Base-by-base conservation (phyloP, 2,329 filamentous ascomycete species). In the Tolypocladium paradoxum region DNA sequence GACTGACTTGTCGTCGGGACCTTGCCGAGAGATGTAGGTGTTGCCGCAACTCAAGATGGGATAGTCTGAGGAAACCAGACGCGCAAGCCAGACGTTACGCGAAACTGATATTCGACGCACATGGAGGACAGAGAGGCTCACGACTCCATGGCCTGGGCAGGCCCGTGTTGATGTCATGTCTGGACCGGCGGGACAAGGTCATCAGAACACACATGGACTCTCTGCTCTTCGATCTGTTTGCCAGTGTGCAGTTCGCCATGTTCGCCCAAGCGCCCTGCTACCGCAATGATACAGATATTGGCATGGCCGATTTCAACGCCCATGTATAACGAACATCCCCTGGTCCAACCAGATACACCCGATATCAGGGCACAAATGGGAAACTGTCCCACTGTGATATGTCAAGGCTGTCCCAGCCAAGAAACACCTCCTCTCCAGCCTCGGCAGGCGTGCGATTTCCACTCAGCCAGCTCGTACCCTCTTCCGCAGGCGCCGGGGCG, bases 321-420 rank as follows among this genome's bases (percentile, higher is more conserved):
- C 3, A 36, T 29, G 29, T 8, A 29, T 29, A 29, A 29, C 8
- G 29, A 29, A 29, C 29, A 29, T 2, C 4, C 29, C 8, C 29
- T 29, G n/a, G n/a, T 35, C 38, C 22, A 4, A 2, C 24, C 8
- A n/a, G 18, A 9, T n/a, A 24, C 27, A 35, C 2, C 12, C 38
- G 12, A 20, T 5, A 18, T 48, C 33, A 52, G 4, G 35, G 35
- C 35, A 48, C 51, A 47, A 62, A 64, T 1, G 65, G 64, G 53
- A 67, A 67, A 33, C 55, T 67, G 50, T 66, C 65, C 65, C 65
- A 67, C 46, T 66, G 63, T 2, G 61, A 64, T 40, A 67, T 55
- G 20, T 67, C 62, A 4, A 67, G 49, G 8, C 59, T 62, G 18
- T 67, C 65, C 64, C 63, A 66, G 29, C 60, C 62, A 27, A 64